Evolutionary conservation across 306 rosid genomes (phyloP).

Genomic region (Abrus pulchellus): DNA sequence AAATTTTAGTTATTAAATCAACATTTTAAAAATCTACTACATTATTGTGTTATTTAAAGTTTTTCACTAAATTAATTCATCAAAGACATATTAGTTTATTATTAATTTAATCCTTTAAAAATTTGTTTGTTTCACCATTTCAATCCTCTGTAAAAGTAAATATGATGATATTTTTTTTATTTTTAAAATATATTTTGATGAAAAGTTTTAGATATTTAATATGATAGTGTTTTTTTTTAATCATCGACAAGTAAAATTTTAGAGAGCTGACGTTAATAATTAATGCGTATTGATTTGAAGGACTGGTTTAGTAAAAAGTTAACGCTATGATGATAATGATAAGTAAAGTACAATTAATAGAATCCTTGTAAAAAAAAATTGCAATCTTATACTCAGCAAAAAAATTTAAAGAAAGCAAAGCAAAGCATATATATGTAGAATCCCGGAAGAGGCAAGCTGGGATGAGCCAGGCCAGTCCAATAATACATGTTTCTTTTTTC

Average conservation of each 20-base stretch:
- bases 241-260: no score
- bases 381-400: not conserved
- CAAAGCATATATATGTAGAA: not conserved
- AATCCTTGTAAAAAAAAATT: not conserved
- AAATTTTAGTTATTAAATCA: not conserved
- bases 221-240: no score
- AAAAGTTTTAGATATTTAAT: no score
- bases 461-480: constrained; percentile 31
- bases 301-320: not conserved
- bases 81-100: no score
- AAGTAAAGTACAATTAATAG: not conserved
- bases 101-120: no score
- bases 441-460: constrained; percentile 45
- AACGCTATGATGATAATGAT: not conserved
- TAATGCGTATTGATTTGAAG: no score
- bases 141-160: no score
- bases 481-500: constrained; percentile 26
- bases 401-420: not conserved
- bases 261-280: no score
- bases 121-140: no score
- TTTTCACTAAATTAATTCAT: not conserved
- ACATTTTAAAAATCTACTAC: not conserved
- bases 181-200: no score
- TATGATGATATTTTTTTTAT: no score
- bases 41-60: not conserved